A percentile compares a stretch with the other conserved stretches of the same genome.
phyloP scores from a whole-genome alignment of 2,329 filamentous ascomycete species.

The Colletotrichum sp. region DNA sequence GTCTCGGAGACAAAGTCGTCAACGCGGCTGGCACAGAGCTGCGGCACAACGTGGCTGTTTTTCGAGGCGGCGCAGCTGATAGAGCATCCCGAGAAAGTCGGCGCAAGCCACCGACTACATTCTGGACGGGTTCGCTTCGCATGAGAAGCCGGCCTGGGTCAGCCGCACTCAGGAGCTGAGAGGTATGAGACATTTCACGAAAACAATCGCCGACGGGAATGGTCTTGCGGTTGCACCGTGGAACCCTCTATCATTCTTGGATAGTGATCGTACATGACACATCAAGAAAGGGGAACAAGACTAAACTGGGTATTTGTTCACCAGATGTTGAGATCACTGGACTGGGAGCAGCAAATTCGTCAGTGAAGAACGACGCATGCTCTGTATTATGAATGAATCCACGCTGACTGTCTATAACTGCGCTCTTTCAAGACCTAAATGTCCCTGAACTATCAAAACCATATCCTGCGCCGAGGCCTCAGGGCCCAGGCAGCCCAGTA shows the following conservation, averaged over 20 bases:
- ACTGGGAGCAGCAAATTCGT: rapidly evolving
- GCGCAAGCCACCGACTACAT: neutral
- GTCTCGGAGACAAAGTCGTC: neutral
- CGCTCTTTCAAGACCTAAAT: neutral
- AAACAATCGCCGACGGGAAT: neutral
- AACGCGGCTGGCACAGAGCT: neutral
- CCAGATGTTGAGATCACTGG: too few relatives aligned
- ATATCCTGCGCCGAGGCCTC: neutral
- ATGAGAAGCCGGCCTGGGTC: neutral
- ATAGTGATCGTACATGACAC: neutral
- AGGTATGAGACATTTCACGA: neutral
- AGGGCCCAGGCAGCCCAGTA: conserved; percentile 24
- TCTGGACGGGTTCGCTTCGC: neutral
- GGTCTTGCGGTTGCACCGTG: neutral
- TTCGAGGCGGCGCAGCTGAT: neutral
- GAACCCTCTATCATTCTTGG: neutral
- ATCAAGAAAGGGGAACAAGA: neutral
- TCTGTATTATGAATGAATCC: neutral
- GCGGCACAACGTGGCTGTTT: neutral
- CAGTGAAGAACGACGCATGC: neutral
- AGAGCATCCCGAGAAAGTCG: neutral
- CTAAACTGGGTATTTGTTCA: neutral
- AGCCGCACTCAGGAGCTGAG: neutral
- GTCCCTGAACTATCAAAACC: neutral
- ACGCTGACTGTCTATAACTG: neutral